Base-by-base conservation (phyloP, 2,329 filamentous ascomycete species). In the Cryphonectria japonica region DNA sequence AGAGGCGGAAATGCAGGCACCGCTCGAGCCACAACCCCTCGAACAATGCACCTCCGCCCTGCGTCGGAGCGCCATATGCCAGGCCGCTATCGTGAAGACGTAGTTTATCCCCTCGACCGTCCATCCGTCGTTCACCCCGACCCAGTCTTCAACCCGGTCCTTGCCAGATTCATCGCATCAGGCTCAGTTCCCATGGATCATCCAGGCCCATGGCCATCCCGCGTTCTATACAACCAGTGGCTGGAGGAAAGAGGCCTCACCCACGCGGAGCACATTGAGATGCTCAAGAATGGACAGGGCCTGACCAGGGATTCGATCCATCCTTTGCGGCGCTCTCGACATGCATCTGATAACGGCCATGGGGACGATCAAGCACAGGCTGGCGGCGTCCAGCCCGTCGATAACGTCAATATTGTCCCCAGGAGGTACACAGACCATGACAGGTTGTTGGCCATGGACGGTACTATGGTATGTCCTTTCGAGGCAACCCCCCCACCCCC, bases 61-160 rank as follows among this genome's bases (percentile, higher is more conserved):
- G 32, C 11, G 2, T n/a, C 29, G 0, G 0, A 34, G n/a, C 61
- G 39, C 5, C n/a, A 16, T 14, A 11, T n/a, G 2, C 61, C 61
- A 2, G 61, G 61, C 61, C 74, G 75, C 1, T 80, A 80, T 60
- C 68, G 69, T 16, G 76, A 79, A 26, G 73, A 76, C 37, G 62
- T 74, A 14, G 73, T 68, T 3, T 43, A 19, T 29, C 68, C 69
- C 59, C 54, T 64, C 19, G 34, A 62, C n/a, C 67, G 74, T n/a
- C 71, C 75, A 1, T 46, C 39, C 46, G 77, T 75, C 64, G 70
- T 72, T 11, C 73, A 77, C 52, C 74, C 74, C 0, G 73, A 74
- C 43, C 70, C 76, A 14, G 46, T 74, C 29, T 80, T 77, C 68
- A 75, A 78, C 66, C 71, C 71, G 3, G 74, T 73, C 26, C 75